These are phyloP conservation scores for Auricularia sp. DNA, from an alignment of 768 basidiomycete species.

Conservation along the genomic window DNA sequence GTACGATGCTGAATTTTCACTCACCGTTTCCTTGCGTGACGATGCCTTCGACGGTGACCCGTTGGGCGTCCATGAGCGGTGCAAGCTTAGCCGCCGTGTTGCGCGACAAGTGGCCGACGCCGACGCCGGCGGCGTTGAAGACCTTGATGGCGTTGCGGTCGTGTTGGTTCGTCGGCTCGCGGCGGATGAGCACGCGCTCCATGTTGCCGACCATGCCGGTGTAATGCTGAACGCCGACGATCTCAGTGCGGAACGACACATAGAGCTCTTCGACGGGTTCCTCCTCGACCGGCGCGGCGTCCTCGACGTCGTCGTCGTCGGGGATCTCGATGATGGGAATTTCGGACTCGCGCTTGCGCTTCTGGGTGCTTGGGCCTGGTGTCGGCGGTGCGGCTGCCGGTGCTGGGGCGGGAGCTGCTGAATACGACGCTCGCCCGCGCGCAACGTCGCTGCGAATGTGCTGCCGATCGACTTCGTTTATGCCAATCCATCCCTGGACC, in stretches of 20 bases:
- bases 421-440: too few species aligned
- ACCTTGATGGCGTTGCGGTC: conserved; percentile 79
- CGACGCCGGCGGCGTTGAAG: conserved; percentile 56
- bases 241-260: conserved; percentile 42
- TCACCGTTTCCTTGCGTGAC: conserved; percentile 61
- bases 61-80: conserved; percentile 53
- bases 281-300: conserved; percentile 23
- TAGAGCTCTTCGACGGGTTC: conserved; percentile 60
- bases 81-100: conserved; percentile 49
- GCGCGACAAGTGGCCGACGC: conserved; percentile 76
- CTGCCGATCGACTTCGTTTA: too few species aligned
- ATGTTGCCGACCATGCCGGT: conserved; percentile 68
- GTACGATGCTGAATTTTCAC: conserved; percentile 3
- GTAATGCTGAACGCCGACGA: conserved; percentile 84
- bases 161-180: conserved; percentile 58
- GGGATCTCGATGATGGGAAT: conserved; percentile 19
- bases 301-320: conserved; percentile 28
- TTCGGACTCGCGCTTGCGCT: not conserved
- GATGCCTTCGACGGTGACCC: conserved; percentile 63
- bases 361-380: not conserved
- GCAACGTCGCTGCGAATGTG: too few species aligned
- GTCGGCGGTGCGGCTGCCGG: not conserved
- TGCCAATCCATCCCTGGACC: too few species aligned
- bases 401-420: not conserved
- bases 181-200: conserved; percentile 59